Evolutionary conservation across 2,329 filamentous ascomycete genomes (phyloP).

Genomic region (Verticillium longisporum): DNA sequence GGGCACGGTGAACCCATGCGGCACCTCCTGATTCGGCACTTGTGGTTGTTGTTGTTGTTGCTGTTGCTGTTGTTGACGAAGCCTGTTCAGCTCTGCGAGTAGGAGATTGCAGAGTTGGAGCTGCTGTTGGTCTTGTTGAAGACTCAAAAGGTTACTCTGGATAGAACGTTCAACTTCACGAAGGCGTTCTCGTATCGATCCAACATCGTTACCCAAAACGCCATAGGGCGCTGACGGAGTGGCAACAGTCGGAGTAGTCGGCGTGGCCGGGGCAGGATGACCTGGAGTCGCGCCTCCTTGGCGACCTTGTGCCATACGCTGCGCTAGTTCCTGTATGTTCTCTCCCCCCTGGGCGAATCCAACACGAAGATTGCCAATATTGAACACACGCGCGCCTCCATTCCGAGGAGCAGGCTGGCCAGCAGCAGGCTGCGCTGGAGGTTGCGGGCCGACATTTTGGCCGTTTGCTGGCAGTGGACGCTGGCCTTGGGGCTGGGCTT

Average conservation of each 20-base stretch:
- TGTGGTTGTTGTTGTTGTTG: constrained; percentile 31
- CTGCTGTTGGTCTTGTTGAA: constrained; percentile 61
- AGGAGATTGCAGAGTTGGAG: constrained; percentile 61
- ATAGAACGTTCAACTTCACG: constrained; percentile 62
- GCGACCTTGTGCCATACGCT: constrained; percentile 47
- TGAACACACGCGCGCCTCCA: constrained; percentile 54
- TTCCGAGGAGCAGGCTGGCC: constrained; percentile 12
- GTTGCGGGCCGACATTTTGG: constrained; percentile 1
- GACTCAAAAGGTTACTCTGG: constrained; percentile 55
- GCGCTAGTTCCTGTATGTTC: constrained; percentile 61
- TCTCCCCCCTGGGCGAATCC: constrained; percentile 68
- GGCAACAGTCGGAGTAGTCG: constrained; percentile 4
- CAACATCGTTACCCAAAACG: constrained; percentile 21
- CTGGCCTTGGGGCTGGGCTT: background rate
- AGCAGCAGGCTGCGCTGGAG: background rate
- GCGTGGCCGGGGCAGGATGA: background rate
- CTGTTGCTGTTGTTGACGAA: constrained; percentile 46
- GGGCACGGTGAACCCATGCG: constrained; percentile 10
- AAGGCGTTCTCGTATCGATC: constrained; percentile 52
- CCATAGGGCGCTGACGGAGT: constrained; percentile 13
- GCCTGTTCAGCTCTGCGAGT: constrained; percentile 58
- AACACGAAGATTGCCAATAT: constrained; percentile 67
- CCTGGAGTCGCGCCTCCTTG: constrained; percentile 9
- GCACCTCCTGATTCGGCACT: constrained; percentile 6
- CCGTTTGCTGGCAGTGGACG: constrained; percentile 14